Evolutionary conservation across 129 eudicot species (phyloP).

Genomic region (Helichrysum umbraculigerum): DNA sequence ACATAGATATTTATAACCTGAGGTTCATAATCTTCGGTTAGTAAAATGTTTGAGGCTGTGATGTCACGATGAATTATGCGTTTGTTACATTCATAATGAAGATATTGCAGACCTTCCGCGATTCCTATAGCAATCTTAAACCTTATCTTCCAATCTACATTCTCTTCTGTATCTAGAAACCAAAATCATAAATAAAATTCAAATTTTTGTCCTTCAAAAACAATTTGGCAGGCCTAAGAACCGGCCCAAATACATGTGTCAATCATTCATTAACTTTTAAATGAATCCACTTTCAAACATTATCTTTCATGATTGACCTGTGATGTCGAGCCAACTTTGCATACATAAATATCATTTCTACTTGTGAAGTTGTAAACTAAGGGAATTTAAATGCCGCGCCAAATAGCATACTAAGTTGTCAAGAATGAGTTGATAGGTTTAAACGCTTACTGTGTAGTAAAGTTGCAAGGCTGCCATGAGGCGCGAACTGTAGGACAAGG

Average conservation of each 20-base stretch:
- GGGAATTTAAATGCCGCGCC: too few species aligned
- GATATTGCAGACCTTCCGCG: slow-evolving; percentile 69
- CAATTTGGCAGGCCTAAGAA: too few species aligned
- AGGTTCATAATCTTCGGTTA: slow-evolving; percentile 58
- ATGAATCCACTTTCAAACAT: too few species aligned
- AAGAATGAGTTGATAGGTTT: background rate
- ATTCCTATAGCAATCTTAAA: slow-evolving; percentile 61
- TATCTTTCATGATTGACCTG: too few species aligned
- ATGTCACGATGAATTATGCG: slow-evolving; percentile 81
- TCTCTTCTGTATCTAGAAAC: slow-evolving; percentile 40
- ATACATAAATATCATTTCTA: too few species aligned
- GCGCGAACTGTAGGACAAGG: slow-evolving; percentile 65
- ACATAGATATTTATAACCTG: slow-evolving; percentile 42
- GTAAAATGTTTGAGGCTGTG: slow-evolving; percentile 77
- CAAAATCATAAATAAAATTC: too few species aligned
- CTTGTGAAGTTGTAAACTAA: too few species aligned
- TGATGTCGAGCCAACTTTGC: too few species aligned
- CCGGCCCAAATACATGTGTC: too few species aligned
- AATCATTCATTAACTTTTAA: too few species aligned
- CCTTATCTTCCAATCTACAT: slow-evolving; percentile 60
- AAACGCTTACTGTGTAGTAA: slow-evolving; percentile 49
- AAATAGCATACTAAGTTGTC: background rate
- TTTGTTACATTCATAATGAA: slow-evolving; percentile 62
- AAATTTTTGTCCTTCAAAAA: too few species aligned
- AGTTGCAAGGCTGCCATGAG: slow-evolving; percentile 69